phyloP scores from a whole-genome alignment of 345 rosid genomes.

The Nephelium lappaceum region DNA sequence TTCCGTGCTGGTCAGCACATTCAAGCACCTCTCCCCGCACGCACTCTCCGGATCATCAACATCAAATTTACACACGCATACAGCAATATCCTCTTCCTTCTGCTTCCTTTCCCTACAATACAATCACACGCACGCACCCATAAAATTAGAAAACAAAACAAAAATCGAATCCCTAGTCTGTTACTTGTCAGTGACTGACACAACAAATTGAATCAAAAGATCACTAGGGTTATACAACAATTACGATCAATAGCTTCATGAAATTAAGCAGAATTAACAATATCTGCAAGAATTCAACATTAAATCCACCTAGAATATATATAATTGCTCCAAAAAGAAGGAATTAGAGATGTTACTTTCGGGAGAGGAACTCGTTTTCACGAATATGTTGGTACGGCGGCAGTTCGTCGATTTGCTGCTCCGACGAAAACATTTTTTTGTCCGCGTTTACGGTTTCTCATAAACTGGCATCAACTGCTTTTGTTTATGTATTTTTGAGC shows the following conservation, averaged over 20 bases:
- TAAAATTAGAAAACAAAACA: neutral
- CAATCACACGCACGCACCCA: constrained; percentile 12
- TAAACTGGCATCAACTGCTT: neutral
- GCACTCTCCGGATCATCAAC: constrained; percentile 70
- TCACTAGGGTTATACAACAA: neutral
- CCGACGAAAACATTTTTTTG: constrained; percentile 33
- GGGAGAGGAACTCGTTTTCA: constrained; percentile 70
- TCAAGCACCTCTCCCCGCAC: constrained; percentile 87
- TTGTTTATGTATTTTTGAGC: no score
- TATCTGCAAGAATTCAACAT: neutral
- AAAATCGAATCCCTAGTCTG: neutral
- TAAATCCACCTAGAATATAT: neutral
- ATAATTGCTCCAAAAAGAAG: neutral
- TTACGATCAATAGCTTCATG: neutral
- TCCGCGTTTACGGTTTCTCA: neutral
- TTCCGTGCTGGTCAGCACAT: constrained; percentile 85
- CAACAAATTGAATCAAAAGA: neutral
- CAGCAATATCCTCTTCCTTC: constrained; percentile 91
- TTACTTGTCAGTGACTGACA: neutral
- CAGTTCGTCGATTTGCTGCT: constrained; percentile 50
- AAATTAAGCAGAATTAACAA: neutral
- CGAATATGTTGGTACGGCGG: constrained; percentile 61
- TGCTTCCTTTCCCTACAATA: constrained; percentile 76
- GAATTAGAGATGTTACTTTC: constrained; percentile 53
- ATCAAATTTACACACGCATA: constrained; percentile 79